A percentile compares a stretch with the other conserved stretches of the same genome.
phyloP scores from a whole-genome alignment of 768 basidiomycete genomes.

The Flagelloscypha sp. region DNA sequence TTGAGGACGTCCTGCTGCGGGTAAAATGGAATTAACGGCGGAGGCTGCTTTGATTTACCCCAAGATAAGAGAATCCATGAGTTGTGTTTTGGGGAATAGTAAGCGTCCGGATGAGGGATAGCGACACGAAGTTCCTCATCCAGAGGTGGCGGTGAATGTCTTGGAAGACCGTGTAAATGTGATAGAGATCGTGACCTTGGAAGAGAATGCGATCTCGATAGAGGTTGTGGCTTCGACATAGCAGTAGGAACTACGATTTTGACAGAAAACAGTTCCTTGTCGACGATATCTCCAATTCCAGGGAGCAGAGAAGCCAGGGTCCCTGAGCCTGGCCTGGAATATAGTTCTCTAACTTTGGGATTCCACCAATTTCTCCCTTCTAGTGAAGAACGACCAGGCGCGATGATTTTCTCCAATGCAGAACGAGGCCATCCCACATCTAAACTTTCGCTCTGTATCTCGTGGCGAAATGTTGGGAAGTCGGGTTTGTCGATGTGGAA shows the following conservation, averaged over 20 bases:
- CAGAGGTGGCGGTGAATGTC: slow-evolving; percentile 31
- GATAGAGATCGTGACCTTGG: slow-evolving; percentile 8
- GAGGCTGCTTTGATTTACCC: slow-evolving; percentile 35
- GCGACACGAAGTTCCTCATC: slow-evolving; percentile 58
- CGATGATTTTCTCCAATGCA: too few species aligned
- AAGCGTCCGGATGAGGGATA: slow-evolving; percentile 74
- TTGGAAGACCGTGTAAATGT: slow-evolving; percentile 4
- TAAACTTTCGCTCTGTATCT: too few species aligned
- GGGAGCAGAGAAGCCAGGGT: slow-evolving; percentile 38
- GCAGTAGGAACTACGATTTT: slow-evolving; percentile 23
- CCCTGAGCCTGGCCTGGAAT: slow-evolving; percentile 42
- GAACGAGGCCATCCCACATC: too few species aligned
- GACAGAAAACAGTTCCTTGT: slow-evolving; percentile 41
- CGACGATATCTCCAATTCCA: slow-evolving; percentile 38
- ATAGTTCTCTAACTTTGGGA: too few species aligned
- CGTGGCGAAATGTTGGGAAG: too few species aligned
- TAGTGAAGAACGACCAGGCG: too few species aligned
- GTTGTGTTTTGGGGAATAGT: slow-evolving; percentile 76
- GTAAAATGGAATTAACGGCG: too few species aligned
- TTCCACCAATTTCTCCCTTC: too few species aligned
- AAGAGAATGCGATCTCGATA: slow-evolving; percentile 2
- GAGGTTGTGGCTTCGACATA: slow-evolving; percentile 17
- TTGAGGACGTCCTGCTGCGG: slow-evolving; percentile 25
- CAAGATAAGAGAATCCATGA: slow-evolving; percentile 74
- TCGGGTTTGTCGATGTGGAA: too few species aligned